Evolutionary conservation across 192 early-diverging fungal genomes (phyloP).

Genomic region (Borealophlyctis nickersoniae): DNA sequence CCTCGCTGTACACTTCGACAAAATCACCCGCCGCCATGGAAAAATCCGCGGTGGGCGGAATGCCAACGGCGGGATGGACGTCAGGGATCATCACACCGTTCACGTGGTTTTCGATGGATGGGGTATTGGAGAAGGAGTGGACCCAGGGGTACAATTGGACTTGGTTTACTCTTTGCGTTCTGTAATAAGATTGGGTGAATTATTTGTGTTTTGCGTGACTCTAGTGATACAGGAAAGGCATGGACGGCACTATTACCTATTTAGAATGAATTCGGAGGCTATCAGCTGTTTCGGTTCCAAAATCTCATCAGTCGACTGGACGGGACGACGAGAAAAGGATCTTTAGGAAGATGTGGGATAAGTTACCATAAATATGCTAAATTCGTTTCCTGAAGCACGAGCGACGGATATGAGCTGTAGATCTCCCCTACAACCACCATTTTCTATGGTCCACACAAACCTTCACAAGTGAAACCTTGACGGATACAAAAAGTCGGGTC

Average conservation of each 20-base stretch:
- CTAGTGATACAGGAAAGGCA: neutral
- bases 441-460: slow-evolving; percentile 3
- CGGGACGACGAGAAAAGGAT: too few relatives aligned
- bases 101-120: slow-evolving; percentile 56
- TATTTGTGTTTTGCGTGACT: neutral
- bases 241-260: slow-evolving; percentile 46
- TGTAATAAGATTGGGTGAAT: slow-evolving; percentile 15
- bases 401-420: too few relatives aligned
- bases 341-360: too few relatives aligned
- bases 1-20: slow-evolving; percentile 76
- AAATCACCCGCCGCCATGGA: slow-evolving; percentile 99
- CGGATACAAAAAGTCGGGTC: too few relatives aligned
- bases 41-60: slow-evolving; percentile 73
- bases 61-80: slow-evolving; percentile 57
- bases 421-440: neutral
- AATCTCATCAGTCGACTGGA: too few relatives aligned
- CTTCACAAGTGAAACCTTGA: neutral
- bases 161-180: slow-evolving; percentile 50
- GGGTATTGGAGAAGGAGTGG: slow-evolving; percentile 85
- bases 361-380: slow-evolving; percentile 92
- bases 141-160: slow-evolving; percentile 86
- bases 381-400: slow-evolving; percentile 91
- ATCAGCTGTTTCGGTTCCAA: too few relatives aligned
- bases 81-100: slow-evolving; percentile 77
- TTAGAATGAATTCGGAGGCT: slow-evolving; percentile 92